Evolutionary conservation across 257 asterid genomes (phyloP).

Genomic region (Craterostigma plantagineum): DNA sequence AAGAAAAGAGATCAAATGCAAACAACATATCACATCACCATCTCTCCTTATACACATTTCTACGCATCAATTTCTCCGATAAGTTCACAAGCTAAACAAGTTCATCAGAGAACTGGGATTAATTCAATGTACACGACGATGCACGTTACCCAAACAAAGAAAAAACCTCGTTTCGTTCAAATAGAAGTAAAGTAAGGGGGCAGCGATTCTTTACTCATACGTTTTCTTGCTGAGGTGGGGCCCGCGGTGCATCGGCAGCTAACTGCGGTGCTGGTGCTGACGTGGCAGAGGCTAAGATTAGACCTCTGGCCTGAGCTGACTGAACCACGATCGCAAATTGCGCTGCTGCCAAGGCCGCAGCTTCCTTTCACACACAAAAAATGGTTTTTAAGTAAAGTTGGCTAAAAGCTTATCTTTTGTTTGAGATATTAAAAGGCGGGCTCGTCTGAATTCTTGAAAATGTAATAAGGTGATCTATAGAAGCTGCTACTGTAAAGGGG

Average conservation of each 20-base stretch:
- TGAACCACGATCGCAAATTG: slow-evolving; percentile 84
- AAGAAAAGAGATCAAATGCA: too few relatives aligned
- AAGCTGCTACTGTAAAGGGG: too few relatives aligned
- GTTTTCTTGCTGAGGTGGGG: slow-evolving; percentile 29
- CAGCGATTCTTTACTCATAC: slow-evolving; percentile 17
- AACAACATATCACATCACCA: too few relatives aligned
- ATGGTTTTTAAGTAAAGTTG: not conserved
- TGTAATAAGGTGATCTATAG: too few relatives aligned
- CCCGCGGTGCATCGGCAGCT: slow-evolving; percentile 11
- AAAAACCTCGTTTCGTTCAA: not conserved
- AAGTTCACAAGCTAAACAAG: too few relatives aligned
- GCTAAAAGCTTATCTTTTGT: not conserved
- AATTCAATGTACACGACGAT: too few relatives aligned
- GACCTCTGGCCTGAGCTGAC: slow-evolving; percentile 74
- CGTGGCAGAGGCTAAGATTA: slow-evolving; percentile 57
- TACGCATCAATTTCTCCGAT: too few relatives aligned
- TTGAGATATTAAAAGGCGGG: not conserved
- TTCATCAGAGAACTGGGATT: too few relatives aligned
- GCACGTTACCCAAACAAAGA: not conserved
- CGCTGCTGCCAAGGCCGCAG: slow-evolving; percentile 78
- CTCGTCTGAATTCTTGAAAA: not conserved
- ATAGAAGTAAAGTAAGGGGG: too few relatives aligned
- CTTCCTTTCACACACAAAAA: slow-evolving; percentile 41
- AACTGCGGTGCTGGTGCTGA: slow-evolving; percentile 31
- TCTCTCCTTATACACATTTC: too few relatives aligned